These are phyloP conservation scores for Atkinsonella texensis DNA, from an alignment of 2,329 filamentous ascomycete genomes.

Conservation along the genomic window DNA sequence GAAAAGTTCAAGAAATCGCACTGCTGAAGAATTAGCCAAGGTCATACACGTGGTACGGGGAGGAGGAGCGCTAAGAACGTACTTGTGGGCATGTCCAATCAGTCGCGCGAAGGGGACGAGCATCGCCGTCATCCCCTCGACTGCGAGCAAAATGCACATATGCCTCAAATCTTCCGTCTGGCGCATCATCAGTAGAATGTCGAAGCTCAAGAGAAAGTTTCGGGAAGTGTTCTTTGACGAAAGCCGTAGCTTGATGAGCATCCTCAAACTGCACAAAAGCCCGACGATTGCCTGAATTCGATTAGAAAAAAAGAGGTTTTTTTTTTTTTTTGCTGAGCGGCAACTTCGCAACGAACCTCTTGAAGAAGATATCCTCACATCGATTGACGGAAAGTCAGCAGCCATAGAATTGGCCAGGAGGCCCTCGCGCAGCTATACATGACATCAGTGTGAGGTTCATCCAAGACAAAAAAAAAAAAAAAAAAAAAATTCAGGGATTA, in stretches of 20 bases:
- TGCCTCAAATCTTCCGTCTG: slow-evolving; percentile 25
- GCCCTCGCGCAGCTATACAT: slow-evolving; percentile 23
- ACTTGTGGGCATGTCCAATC: slow-evolving; percentile 26
- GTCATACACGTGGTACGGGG: background rate
- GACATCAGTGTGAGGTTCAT: background rate
- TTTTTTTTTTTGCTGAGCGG: background rate
- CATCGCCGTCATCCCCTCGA: slow-evolving; percentile 21
- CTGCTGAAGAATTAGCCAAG: slow-evolving; percentile 14
- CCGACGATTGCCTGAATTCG: slow-evolving; percentile 23
- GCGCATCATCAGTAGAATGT: slow-evolving; percentile 24
- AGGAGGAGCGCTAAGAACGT: slow-evolving; percentile 5
- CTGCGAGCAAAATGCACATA: slow-evolving; percentile 30
- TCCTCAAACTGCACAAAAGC: slow-evolving; percentile 31
- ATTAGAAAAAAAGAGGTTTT: background rate
- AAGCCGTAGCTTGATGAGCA: slow-evolving; percentile 26
- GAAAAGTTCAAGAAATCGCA: slow-evolving; percentile 30
- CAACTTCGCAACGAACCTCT: slow-evolving; percentile 15
- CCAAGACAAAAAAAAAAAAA: no score
- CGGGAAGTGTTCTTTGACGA: slow-evolving; percentile 32
- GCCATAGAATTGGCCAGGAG: slow-evolving; percentile 22
- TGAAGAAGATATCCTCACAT: slow-evolving; percentile 26
- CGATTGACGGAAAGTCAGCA: slow-evolving; percentile 24
- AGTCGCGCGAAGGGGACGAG: slow-evolving; percentile 10
- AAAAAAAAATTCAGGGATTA: no score
- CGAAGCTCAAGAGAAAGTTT: slow-evolving; percentile 24